A percentile compares a stretch with the other conserved stretches of the same genome.
Conservation (phyloP, 805 yeast species). For the Jamesozyma spencerorum region DNA sequence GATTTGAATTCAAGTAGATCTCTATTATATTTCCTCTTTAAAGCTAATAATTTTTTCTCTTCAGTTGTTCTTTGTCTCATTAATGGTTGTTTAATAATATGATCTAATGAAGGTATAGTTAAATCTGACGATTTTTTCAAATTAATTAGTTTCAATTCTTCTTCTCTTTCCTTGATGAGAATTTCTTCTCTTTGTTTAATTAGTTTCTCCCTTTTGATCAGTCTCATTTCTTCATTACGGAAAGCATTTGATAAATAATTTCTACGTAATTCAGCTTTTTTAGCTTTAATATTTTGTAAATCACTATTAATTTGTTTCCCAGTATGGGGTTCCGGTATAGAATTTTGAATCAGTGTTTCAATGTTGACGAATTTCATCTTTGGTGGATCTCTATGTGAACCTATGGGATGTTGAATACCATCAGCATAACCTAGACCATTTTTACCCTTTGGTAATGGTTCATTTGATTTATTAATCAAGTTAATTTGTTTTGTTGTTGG, state of each 20-base stretch:
- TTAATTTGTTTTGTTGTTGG: slow-evolving; percentile 43
- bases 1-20: slow-evolving; percentile 42
- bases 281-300: slow-evolving; percentile 22
- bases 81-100: slow-evolving; percentile 55
- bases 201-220: slow-evolving; percentile 27
- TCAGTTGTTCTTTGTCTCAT: slow-evolving; percentile 65
- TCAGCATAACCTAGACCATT: slow-evolving; percentile 56
- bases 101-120: slow-evolving; percentile 74
- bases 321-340: slow-evolving; percentile 40
- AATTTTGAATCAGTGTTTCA: slow-evolving; percentile 44
- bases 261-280: slow-evolving; percentile 57
- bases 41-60: slow-evolving; percentile 46
- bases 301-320: slow-evolving; percentile 4
- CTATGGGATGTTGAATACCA: slow-evolving; percentile 58
- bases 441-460: slow-evolving; percentile 38
- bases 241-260: slow-evolving; percentile 58
- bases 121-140: slow-evolving; percentile 32
- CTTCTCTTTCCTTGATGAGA: slow-evolving; percentile 31
- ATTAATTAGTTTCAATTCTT: slow-evolving; percentile 21
- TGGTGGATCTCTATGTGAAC: slow-evolving; percentile 47
- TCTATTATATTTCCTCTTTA: slow-evolving; percentile 63
- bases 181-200: slow-evolving; percentile 30
- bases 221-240: slow-evolving; percentile 41
- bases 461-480: slow-evolving; percentile 33
- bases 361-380: slow-evolving; percentile 49